Percentiles rank a stretch among this genome's conserved stretches.
phyloP scores from a whole-genome alignment of 768 basidiomycete genomes.

The Gymnopilus dilepis region DNA sequence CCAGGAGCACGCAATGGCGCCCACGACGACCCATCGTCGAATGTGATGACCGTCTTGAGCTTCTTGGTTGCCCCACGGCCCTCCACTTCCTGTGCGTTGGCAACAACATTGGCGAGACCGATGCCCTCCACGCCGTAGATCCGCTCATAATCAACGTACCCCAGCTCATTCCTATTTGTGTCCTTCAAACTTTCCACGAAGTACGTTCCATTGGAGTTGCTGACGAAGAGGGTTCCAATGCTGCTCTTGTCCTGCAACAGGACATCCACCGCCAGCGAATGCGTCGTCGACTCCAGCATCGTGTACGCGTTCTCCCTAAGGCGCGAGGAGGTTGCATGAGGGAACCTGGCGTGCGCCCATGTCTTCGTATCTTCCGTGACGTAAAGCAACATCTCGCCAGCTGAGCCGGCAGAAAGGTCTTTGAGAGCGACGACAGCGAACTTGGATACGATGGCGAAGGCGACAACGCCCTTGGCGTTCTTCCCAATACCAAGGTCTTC shows the following conservation, averaged over 20 bases:
- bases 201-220: slow-evolving; percentile 95
- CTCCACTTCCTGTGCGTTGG: slow-evolving; percentile 85
- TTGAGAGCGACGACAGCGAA: slow-evolving; percentile 91
- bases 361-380: slow-evolving; percentile 81
- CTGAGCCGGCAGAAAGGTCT: slow-evolving; percentile 57
- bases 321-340: slow-evolving; percentile 80
- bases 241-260: slow-evolving; percentile 67
- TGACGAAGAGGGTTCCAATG: slow-evolving; percentile 93
- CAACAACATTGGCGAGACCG: slow-evolving; percentile 87
- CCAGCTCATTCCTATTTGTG: slow-evolving; percentile 88
- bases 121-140: slow-evolving; percentile 88
- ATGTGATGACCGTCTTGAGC: slow-evolving; percentile 82
- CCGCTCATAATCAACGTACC: slow-evolving; percentile 93
- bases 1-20: slow-evolving; percentile 60
- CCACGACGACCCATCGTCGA: slow-evolving; percentile 92
- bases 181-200: slow-evolving; percentile 91
- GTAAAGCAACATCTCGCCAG: slow-evolving; percentile 83
- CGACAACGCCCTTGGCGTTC: slow-evolving; percentile 87
- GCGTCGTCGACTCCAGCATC: slow-evolving; percentile 90
- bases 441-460: slow-evolving; percentile 91
- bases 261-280: slow-evolving; percentile 95
- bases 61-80: slow-evolving; percentile 69
- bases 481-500: slow-evolving; percentile 89
- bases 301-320: slow-evolving; percentile 95
- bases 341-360: slow-evolving; percentile 93